A percentile compares a stretch with the other conserved stretches of the same genome.
phyloP scores from a whole-genome alignment of 2,329 filamentous ascomycete genomes.

The Thielaviopsis populi region DNA sequence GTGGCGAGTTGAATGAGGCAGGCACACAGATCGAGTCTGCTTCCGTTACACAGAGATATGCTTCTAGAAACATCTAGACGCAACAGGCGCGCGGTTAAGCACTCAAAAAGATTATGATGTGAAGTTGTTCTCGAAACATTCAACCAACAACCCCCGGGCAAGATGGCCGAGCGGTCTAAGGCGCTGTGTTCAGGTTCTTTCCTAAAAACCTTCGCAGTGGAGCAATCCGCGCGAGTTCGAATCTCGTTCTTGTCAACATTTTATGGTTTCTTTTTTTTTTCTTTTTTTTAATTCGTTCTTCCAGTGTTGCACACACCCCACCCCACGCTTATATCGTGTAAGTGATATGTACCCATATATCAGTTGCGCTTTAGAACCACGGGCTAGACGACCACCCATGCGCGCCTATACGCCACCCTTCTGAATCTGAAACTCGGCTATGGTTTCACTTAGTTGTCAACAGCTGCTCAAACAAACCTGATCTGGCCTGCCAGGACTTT shows the following conservation, averaged over 20 bases:
- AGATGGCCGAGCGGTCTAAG: conserved; percentile 14
- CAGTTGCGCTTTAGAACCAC: not conserved
- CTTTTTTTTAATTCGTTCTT: not conserved
- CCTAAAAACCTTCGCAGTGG: conserved; percentile 12
- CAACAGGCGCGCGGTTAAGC: too few species aligned
- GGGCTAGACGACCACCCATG: not conserved
- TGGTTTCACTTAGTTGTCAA: not conserved
- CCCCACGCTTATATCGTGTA: too few species aligned
- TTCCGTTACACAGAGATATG: too few species aligned
- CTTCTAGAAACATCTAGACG: too few species aligned
- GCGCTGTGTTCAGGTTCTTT: conserved; percentile 11
- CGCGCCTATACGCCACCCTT: not conserved
- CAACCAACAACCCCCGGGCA: not conserved
- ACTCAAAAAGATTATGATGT: not conserved
- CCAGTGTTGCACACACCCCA: too few species aligned
- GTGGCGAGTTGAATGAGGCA: too few species aligned
- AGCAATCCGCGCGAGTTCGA: conserved; percentile 17
- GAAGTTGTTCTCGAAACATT: not conserved
- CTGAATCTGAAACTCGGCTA: not conserved
- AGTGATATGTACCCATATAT: conserved; percentile 16
- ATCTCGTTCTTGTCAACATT: conserved; percentile 21
- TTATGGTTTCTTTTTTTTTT: not conserved
- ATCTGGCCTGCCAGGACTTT: not conserved
- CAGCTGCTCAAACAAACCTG: not conserved
- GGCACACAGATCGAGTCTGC: too few species aligned